These are phyloP conservation scores for Rhodotorula sp. DNA, from an alignment of 1,284 basidiomycete species.

Conservation along the genomic window DNA sequence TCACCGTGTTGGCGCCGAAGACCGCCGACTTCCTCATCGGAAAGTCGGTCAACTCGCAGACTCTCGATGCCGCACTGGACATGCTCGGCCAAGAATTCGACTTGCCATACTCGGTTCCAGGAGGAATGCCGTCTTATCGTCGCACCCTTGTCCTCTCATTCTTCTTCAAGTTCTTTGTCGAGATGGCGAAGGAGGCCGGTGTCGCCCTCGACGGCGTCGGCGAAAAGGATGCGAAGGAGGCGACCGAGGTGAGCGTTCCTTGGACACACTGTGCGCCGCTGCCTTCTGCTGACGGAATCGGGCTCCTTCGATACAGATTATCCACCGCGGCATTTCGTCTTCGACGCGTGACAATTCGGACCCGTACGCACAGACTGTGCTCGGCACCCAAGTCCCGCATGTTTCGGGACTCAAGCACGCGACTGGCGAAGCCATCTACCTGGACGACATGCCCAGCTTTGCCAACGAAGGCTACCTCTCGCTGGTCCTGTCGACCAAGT, in stretches of 20 bases:
- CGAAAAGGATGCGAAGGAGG: conserved; percentile 12
- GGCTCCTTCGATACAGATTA: conserved; percentile 4
- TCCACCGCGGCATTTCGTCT: conserved; percentile 37
- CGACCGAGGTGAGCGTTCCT: conserved; percentile 3
- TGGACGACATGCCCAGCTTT: conserved; percentile 48
- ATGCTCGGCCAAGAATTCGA: conserved; percentile 44
- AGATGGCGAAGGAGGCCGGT: conserved; percentile 32
- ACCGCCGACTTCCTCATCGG: conserved; percentile 41
- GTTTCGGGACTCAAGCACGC: conserved; percentile 49
- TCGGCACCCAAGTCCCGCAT: conserved; percentile 47
- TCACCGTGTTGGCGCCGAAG: conserved; percentile 28
- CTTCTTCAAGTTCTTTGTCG: conserved; percentile 49
- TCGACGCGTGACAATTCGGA: conserved; percentile 42
- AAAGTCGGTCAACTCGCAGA: conserved; percentile 31
- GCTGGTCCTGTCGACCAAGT: conserved; percentile 47
- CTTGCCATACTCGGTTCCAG: conserved; percentile 48
- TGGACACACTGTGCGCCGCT: not conserved
- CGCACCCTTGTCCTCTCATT: conserved; percentile 49
- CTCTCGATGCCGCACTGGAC: conserved; percentile 32
- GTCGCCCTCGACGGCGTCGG: conserved; percentile 41
- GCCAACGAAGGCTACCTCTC: conserved; percentile 48
- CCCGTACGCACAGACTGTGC: conserved; percentile 40
- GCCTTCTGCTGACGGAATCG: conserved; percentile 6
- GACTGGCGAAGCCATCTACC: conserved; percentile 49
- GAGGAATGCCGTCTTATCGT: conserved; percentile 50